Conservation (phyloP, 116 monocot species). For the Zostera marina region DNA sequence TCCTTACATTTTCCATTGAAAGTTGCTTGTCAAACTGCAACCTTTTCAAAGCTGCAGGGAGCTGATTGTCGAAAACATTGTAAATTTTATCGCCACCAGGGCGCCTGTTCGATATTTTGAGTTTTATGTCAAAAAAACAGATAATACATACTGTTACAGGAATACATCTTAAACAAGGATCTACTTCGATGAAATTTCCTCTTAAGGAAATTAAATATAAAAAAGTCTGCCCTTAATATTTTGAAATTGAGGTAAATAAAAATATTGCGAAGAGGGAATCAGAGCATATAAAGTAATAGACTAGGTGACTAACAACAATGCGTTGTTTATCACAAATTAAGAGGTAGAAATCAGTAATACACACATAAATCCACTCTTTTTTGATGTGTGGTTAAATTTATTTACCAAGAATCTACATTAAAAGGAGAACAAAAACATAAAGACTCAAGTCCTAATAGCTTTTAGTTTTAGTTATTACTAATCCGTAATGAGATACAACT, state of each 20-base stretch:
- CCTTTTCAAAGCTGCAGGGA: constrained; percentile 59
- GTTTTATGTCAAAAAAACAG: no score
- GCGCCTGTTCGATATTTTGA: constrained; percentile 22
- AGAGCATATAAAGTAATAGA: no score
- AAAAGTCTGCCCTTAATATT: no score
- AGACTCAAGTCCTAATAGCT: neutral
- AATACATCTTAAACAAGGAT: neutral
- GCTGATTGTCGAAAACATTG: constrained; percentile 59
- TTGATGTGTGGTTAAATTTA: no score
- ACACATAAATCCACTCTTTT: no score
- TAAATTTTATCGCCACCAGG: constrained; percentile 66
- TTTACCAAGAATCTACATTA: neutral
- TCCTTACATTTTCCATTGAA: constrained; percentile 69
- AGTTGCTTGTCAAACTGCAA: constrained; percentile 76
- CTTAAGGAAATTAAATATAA: no score
- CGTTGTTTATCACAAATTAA: no score
- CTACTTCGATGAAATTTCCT: neutral
- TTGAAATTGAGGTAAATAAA: no score
- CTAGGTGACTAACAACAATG: no score
- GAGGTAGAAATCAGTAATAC: no score
- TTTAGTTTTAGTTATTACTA: neutral
- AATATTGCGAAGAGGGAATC: no score
- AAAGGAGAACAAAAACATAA: neutral
- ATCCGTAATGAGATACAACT: neutral
- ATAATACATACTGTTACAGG: no score